A percentile compares a stretch with the other conserved stretches of the same genome.
These are phyloP conservation scores for Isatis lusitanica DNA, from an alignment of 441 rosid species.

Conservation along the genomic window DNA sequence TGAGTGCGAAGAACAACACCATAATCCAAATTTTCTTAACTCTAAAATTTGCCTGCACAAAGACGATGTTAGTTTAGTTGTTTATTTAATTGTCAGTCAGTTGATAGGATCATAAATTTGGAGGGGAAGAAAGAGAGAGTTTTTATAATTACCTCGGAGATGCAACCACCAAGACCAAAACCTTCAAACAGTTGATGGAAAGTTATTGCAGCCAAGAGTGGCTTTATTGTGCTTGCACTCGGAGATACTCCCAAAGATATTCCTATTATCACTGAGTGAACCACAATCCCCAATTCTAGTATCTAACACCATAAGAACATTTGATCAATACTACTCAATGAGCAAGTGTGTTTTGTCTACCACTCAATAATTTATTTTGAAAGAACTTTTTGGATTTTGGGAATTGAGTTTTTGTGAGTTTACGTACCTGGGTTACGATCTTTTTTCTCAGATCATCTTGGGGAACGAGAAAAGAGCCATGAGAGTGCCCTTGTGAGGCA, in stretches of 20 bases:
- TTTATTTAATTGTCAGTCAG: neutral
- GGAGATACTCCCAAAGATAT: slow-evolving; percentile 50
- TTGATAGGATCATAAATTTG: neutral
- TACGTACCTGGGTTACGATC: slow-evolving; percentile 42
- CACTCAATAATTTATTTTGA: neutral
- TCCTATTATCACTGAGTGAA: slow-evolving; percentile 59
- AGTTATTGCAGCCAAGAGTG: slow-evolving; percentile 50
- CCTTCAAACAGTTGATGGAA: slow-evolving; percentile 71
- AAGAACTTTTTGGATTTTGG: neutral
- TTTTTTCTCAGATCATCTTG: slow-evolving; percentile 34
- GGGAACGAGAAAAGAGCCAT: slow-evolving; percentile 37
- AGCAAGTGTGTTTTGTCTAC: neutral
- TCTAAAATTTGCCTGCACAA: slow-evolving; percentile 30
- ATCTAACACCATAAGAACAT: slow-evolving; percentile 28
- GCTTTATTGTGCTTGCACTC: slow-evolving; percentile 43
- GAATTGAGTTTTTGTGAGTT: neutral
- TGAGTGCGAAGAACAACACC: slow-evolving; percentile 34
- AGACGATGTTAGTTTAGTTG: neutral
- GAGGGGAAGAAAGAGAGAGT: neutral
- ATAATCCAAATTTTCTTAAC: slow-evolving; percentile 23
- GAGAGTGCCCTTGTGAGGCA: slow-evolving; percentile 48
- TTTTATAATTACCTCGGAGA: slow-evolving; percentile 41
- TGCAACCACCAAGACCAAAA: slow-evolving; percentile 65
- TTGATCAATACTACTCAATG: neutral
- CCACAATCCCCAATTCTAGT: slow-evolving; percentile 55